Evolutionary conservation across 1,284 basidiomycete genomes (phyloP).

Genomic region (Meira miltonrushii): DNA sequence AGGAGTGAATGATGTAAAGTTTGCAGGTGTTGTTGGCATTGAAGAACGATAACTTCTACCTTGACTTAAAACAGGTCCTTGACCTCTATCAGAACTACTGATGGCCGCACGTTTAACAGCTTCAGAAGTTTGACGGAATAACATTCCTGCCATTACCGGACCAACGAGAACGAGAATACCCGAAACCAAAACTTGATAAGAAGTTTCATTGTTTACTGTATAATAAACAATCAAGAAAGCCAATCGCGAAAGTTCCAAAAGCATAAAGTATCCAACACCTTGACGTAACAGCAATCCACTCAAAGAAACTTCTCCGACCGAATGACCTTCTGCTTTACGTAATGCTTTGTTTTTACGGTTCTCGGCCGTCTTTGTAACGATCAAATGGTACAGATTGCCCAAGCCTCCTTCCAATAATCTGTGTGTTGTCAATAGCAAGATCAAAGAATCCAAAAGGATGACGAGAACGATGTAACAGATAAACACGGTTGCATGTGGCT

Average conservation of each 20-base stretch:
- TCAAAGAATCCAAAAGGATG: not conserved
- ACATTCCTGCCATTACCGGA: not conserved
- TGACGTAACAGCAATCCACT: not conserved
- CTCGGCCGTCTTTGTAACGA: not conserved
- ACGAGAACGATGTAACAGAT: not conserved
- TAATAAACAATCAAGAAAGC: constrained; percentile 7
- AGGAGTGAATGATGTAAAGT: too few species aligned
- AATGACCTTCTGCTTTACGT: too few species aligned
- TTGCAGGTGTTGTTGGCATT: too few species aligned
- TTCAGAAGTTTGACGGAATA: constrained; percentile 4
- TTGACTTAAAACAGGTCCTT: too few species aligned
- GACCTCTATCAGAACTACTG: too few species aligned
- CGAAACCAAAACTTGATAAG: not conserved
- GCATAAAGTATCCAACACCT: not conserved
- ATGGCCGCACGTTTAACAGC: not conserved
- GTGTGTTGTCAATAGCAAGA: not conserved
- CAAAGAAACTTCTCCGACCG: not conserved
- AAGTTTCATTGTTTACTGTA: not conserved
- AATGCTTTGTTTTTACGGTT: not conserved
- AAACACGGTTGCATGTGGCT: not conserved
- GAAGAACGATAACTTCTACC: too few species aligned
- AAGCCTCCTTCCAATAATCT: not conserved
- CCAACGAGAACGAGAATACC: not conserved
- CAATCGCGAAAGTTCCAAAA: not conserved
- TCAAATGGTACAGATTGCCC: not conserved